Base-by-base conservation (phyloP, 306 rosid genomes). In the Delonix regia region DNA sequence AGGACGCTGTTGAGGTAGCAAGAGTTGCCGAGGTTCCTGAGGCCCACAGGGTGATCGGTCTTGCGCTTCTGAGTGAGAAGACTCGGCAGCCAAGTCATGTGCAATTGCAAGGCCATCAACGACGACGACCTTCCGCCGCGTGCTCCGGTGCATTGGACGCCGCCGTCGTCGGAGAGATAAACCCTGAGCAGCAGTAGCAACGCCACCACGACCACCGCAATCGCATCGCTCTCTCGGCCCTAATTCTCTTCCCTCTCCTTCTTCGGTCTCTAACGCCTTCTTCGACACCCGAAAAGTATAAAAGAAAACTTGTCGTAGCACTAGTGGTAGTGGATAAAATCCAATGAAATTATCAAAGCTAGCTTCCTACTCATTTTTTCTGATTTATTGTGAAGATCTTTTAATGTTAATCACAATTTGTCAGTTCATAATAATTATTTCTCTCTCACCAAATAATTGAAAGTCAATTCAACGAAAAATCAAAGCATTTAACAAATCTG, bases 1-100 rank as follows among this genome's bases (percentile, higher is more conserved):
- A 96, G 94, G 53, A 96, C 99, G 97, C 96, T 89, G 87, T 96
- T 96, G 94, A 96, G 94, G 82, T 96, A 96, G 81, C 98, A 96
- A 38, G 98, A 89, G 84, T 93, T 96, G 88, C 99, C 99, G 82
- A 96, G 97, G 89, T 96, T 96, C 9, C 36, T 83, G 59, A 96
- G 94, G 71, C 99, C 99, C 80, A 96, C 71, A 4, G 99, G 99
- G 52, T 90, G 92, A 74, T 92, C 90, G 68, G 72, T 87, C 82
- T 83, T 90, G 60, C 97, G 95, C 84, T 93, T 93, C 66, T 85
- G 94, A 87, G 94, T 84, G 84, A 89, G 89, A 81, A 91, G 82
- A 88, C 81, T 95, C 94, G 98, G 92, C 83, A 91, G 97, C 99
- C 96, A 96, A 84, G 89, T 90, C 99, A 96, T 96, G 76, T 96